These are phyloP conservation scores for Cyanidiococcus yangmingshanensis DNA, from an alignment of 23 red algal genomes.

Conservation along the genomic window DNA sequence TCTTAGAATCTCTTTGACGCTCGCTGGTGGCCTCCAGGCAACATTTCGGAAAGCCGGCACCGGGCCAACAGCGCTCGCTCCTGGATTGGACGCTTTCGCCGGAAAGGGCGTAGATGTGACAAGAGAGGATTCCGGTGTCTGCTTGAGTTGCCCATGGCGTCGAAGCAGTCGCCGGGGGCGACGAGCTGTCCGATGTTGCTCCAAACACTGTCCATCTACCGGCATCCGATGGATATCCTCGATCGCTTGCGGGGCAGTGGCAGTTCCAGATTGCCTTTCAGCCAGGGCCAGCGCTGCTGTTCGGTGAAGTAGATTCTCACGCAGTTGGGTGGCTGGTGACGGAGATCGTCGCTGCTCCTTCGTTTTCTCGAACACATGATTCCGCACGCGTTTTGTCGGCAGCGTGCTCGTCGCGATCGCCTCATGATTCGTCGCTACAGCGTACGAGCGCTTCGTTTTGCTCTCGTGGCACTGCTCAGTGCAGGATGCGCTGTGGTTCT, in stretches of 20 bases:
- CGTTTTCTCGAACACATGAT: not conserved
- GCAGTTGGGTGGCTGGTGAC: not conserved
- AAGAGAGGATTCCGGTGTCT: not conserved
- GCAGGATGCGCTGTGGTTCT: too few relatives aligned
- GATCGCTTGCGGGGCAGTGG: not conserved
- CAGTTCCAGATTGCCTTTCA: not conserved
- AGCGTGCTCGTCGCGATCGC: too few relatives aligned
- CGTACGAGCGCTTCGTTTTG: too few relatives aligned
- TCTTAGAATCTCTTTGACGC: conserved; percentile 66
- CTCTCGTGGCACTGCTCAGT: too few relatives aligned
- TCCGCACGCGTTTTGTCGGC: not conserved
- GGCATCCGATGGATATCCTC: not conserved
- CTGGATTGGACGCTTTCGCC: not conserved
- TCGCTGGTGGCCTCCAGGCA: conserved; percentile 46
- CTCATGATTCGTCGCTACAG: too few relatives aligned
- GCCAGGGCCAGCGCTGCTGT: not conserved
- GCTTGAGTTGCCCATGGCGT: not conserved
- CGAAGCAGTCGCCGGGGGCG: not conserved
- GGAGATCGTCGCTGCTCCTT: not conserved
- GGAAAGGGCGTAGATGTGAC: not conserved
- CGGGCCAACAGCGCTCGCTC: not conserved
- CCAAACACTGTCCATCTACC: not conserved
- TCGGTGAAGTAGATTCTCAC: not conserved
- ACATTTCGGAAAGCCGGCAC: too few relatives aligned
- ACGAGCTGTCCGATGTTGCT: not conserved